A percentile compares a stretch with the other conserved stretches of the same genome.
phyloP scores from a whole-genome alignment of 345 rosid species.

The Ceriops zippeliana region DNA sequence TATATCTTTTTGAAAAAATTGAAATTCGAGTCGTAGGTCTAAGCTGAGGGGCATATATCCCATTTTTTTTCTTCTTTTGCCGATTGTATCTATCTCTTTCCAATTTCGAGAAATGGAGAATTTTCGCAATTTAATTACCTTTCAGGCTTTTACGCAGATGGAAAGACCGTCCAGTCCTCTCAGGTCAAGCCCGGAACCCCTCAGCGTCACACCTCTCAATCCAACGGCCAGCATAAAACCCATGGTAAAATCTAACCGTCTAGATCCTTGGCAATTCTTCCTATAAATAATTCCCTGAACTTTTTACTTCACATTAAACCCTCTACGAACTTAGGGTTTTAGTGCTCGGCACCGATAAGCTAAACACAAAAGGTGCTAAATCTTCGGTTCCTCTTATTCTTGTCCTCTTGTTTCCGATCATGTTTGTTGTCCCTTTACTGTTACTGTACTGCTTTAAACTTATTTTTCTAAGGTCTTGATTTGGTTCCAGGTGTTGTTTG shows the following conservation, averaged over 20 bases:
- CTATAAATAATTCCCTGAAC: background rate
- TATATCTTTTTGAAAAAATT: too few relatives aligned
- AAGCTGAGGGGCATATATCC: too few relatives aligned
- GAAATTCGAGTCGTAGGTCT: too few relatives aligned
- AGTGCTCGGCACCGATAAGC: background rate
- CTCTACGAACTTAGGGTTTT: conserved; percentile 10
- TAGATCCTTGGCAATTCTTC: background rate
- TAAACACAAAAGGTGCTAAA: background rate
- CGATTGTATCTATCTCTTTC: too few relatives aligned
- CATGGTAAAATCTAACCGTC: conserved; percentile 3
- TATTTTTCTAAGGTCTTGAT: conserved; percentile 1
- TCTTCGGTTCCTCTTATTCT: background rate
- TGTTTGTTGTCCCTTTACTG: background rate
- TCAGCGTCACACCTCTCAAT: background rate
- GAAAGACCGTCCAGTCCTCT: too few relatives aligned
- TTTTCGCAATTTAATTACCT: too few relatives aligned
- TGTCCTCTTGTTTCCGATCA: background rate
- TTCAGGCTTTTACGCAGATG: too few relatives aligned
- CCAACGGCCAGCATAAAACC: background rate
- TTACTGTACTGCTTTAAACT: too few relatives aligned
- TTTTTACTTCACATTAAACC: conserved; percentile 4
- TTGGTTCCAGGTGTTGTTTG: background rate
- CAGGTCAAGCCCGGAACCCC: too few relatives aligned
- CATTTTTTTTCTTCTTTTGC: too few relatives aligned
- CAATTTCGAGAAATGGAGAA: too few relatives aligned